A percentile compares a stretch with the other conserved stretches of the same genome.
Evolutionary conservation across 2,329 filamentous ascomycete species (phyloP).

Genomic region (Xenoacremonium recifei): DNA sequence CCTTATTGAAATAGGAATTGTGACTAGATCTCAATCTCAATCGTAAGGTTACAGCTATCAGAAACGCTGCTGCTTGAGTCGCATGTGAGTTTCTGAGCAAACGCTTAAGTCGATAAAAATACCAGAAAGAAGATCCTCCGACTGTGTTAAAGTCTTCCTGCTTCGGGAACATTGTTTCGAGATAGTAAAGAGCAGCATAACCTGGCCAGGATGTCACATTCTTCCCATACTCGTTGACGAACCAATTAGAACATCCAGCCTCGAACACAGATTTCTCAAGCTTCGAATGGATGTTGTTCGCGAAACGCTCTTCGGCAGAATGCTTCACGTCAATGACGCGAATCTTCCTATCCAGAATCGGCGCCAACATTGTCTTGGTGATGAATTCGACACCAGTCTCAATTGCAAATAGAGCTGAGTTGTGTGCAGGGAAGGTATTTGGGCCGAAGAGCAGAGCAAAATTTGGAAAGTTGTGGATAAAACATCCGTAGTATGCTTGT

Average conservation of each 20-base stretch:
- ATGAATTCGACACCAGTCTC: conserved; percentile 3
- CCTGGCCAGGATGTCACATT: conserved; percentile 6
- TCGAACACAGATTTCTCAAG: conserved; percentile 1
- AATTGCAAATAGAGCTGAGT: conserved; percentile 6
- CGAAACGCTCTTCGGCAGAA: conserved; percentile 4
- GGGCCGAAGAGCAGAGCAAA: conserved; percentile 13
- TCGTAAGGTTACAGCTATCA: too few relatives aligned
- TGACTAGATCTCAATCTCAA: too few relatives aligned
- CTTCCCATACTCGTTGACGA: conserved; percentile 2
- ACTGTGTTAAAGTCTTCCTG: too few relatives aligned
- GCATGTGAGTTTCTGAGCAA: too few relatives aligned
- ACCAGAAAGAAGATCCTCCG: too few relatives aligned
- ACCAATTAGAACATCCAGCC: conserved; percentile 6
- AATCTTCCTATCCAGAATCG: conserved; percentile 1
- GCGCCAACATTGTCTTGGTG: conserved; percentile 3
- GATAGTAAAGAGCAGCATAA: conserved; percentile 2
- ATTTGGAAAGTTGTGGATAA: conserved; percentile 30
- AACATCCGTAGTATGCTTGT: conserved; percentile 28
- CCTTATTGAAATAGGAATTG: too few relatives aligned
- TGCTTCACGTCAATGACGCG: conserved; percentile 3
- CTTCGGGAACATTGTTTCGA: neutral
- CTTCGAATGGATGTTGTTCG: neutral
- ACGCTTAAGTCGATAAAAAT: too few relatives aligned
- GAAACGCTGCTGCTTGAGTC: too few relatives aligned
- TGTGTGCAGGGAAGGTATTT: conserved; percentile 6